Conservation (phyloP, 2,329 filamentous ascomycete genomes). For the Claviceps africana region DNA sequence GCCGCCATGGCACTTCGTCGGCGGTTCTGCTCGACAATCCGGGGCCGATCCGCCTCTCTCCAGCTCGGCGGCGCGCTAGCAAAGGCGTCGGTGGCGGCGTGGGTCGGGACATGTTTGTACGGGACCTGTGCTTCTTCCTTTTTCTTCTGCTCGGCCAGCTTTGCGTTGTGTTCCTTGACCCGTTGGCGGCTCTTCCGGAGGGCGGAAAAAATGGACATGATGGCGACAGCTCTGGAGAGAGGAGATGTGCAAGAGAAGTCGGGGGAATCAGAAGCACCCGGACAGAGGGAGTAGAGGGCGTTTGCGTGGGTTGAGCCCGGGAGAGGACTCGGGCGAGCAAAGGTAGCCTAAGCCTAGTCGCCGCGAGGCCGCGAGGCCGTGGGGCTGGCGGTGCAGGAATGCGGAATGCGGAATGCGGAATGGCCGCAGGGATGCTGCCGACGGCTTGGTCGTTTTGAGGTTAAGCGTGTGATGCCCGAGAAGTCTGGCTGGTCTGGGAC, state of each 20-base stretch:
- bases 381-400: background rate
- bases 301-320: background rate
- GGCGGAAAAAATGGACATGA: constrained; percentile 44
- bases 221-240: background rate
- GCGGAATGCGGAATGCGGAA: background rate
- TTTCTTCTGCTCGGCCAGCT: constrained; percentile 33
- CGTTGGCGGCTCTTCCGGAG: constrained; percentile 39
- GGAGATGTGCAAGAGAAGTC: background rate
- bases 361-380: background rate
- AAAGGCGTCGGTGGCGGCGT: constrained; percentile 45
- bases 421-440: background rate
- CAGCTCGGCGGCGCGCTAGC: constrained; percentile 38
- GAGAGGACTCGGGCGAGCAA: background rate
- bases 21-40: constrained; percentile 36
- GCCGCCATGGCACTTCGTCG: constrained; percentile 34
- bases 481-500: background rate
- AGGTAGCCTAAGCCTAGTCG: too few relatives aligned
- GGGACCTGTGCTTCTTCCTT: constrained; percentile 23
- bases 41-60: constrained; percentile 30
- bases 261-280: too few relatives aligned
- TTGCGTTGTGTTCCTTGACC: constrained; percentile 39
- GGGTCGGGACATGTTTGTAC: constrained; percentile 48
- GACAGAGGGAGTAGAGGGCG: too few relatives aligned
- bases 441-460: background rate
- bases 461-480: background rate